Conservation (phyloP, 2,329 filamentous ascomycete species). For the Talaromyces amestolkiae region DNA sequence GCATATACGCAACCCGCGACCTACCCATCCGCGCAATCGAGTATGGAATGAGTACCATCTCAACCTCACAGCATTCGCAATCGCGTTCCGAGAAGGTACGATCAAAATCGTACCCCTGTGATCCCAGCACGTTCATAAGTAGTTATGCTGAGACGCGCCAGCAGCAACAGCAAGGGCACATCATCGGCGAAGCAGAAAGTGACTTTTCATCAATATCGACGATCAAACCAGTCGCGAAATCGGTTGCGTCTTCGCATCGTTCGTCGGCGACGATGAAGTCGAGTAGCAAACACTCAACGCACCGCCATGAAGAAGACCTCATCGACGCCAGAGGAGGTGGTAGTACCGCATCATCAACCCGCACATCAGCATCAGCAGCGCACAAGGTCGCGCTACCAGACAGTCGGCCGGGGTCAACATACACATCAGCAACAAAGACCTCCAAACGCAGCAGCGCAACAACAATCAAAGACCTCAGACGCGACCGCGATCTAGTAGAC, state of each 20-base stretch:
- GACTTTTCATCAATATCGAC: slow-evolving; percentile 40
- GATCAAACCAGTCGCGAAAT: slow-evolving; percentile 32
- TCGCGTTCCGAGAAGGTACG: slow-evolving; percentile 24
- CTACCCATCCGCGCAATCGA: slow-evolving; percentile 42
- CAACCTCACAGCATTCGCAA: not conserved
- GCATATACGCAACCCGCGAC: slow-evolving; percentile 36
- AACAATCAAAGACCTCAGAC: slow-evolving; percentile 20
- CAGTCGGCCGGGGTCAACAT: slow-evolving; percentile 29
- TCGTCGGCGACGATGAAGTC: not conserved
- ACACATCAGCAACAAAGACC: slow-evolving; percentile 23
- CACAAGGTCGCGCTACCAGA: slow-evolving; percentile 39
- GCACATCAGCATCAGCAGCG: slow-evolving; percentile 24
- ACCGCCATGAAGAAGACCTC: not conserved
- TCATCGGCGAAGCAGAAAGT: slow-evolving; percentile 25
- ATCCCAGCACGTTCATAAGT: slow-evolving; percentile 43
- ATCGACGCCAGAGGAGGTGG: slow-evolving; percentile 5
- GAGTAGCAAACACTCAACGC: slow-evolving; percentile 1
- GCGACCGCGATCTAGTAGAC: not conserved
- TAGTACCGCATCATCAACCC: slow-evolving; percentile 31
- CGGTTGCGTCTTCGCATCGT: slow-evolving; percentile 18
- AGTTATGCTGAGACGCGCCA: slow-evolving; percentile 36
- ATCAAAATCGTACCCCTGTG: slow-evolving; percentile 28
- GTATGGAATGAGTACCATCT: slow-evolving; percentile 25
- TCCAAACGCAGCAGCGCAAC: slow-evolving; percentile 19
- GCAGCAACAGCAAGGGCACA: slow-evolving; percentile 13